Percentiles rank a stretch among this genome's conserved stretches.
Evolutionary conservation across 345 rosid genomes (phyloP).

Genomic region (Luvunga scandens): DNA sequence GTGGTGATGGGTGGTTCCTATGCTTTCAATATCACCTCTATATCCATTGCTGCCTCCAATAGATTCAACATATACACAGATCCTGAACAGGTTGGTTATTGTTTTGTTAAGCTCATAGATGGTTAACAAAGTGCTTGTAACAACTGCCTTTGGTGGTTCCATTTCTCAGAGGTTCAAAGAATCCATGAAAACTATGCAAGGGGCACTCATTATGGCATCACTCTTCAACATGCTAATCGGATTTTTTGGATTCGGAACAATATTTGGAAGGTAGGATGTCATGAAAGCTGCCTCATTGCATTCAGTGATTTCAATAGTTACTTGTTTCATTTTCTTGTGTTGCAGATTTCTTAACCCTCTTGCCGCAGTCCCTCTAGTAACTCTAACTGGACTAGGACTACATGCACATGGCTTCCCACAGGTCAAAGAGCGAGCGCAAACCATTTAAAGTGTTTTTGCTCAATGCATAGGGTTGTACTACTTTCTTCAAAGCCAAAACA

Average conservation of each 20-base stretch:
- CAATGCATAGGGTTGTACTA: neutral
- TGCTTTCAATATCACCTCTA: constrained; percentile 64
- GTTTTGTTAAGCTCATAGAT: neutral
- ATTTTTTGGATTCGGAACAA: constrained; percentile 84
- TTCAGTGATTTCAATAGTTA: neutral
- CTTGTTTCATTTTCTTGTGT: constrained; percentile 9
- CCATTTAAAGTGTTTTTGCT: neutral
- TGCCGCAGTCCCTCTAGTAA: constrained; percentile 74
- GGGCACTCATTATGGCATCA: constrained; percentile 76
- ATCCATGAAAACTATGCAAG: constrained; percentile 72
- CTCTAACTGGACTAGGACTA: constrained; percentile 85
- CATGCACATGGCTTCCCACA: constrained; percentile 68
- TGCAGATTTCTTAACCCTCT: constrained; percentile 78
- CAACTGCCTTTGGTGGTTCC: neutral
- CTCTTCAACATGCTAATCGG: constrained; percentile 58
- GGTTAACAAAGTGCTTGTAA: neutral
- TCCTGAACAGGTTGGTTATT: constrained; percentile 51
- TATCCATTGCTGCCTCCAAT: constrained; percentile 60
- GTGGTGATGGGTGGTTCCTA: constrained; percentile 83
- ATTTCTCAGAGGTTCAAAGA: constrained; percentile 53
- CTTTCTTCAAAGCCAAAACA: neutral
- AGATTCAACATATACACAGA: constrained; percentile 29
- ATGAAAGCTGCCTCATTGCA: neutral
- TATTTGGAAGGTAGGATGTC: constrained; percentile 48
- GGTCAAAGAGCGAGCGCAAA: constrained; percentile 30